Evolutionary conservation across 2,329 filamentous ascomycete species (phyloP), one percentile per base, ranked within the genome.

Genomic region (Aspergillus piperis): DNA sequence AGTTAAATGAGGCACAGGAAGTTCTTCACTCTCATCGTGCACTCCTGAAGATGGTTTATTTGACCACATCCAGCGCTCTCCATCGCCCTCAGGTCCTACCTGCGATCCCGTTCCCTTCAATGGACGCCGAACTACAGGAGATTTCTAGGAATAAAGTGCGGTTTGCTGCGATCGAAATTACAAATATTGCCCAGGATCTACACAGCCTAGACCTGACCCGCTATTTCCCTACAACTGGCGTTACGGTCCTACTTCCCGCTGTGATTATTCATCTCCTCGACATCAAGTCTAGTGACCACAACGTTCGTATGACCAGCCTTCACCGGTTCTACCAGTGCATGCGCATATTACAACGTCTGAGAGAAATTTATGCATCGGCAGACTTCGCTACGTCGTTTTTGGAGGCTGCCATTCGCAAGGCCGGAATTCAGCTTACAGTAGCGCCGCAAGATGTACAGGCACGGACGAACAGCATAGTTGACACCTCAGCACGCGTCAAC

Each of bases 381-480:
- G 93, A 97, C 75, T 96, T 95, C 70, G 92, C 92, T n/a, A 94
- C 91, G 0, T 91, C 91, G 2, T 97, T 97, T 80, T 83, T 97
- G n/a, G 91, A 96, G 73, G 92, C 92, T 1, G 92, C 92, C 0
- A 90, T 96, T 64, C 88, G 90, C 63, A 96, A 96, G 79, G 91
- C 91, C 8, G 88, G 90, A 59, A 92, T 95, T 63, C 87, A 90
- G 58, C 81, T 92, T 41, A 84, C 84, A 2, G 77, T 82, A 78
- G 68, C 76, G 8, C 70, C 60, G 8, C 70, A 72, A 58, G 73
- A 75, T 30, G 66, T 75, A 61, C 74, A 67, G 32, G 65, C 57
- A 32, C 57, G 63, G 49, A n/a, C 61, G 39, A 54, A 57, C 57
- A 50, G 38, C 52, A 64, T 55, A 27, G 66, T 68, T 51, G 68